These are phyloP conservation scores for Chaetothyriales sp. DNA, from an alignment of 2,329 filamentous ascomycete genomes.

Conservation along the genomic window DNA sequence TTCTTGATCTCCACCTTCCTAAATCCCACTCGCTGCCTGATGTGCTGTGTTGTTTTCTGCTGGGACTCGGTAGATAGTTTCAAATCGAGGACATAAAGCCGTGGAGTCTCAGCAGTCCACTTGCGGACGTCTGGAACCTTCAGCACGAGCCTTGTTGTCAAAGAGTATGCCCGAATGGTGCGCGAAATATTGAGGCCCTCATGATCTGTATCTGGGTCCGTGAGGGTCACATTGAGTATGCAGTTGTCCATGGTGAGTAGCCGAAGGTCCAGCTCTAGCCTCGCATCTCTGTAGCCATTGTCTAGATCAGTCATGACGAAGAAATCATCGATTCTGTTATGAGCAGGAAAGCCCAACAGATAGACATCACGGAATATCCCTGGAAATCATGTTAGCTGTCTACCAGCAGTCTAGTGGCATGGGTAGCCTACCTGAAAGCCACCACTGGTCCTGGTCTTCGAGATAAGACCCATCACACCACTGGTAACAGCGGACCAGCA, in stretches of 20 bases:
- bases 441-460: slow-evolving; percentile 56
- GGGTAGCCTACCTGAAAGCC: slow-evolving; percentile 32
- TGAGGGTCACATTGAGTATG: slow-evolving; percentile 14
- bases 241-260: slow-evolving; percentile 30
- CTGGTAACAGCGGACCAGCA: slow-evolving; percentile 54
- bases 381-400: slow-evolving; percentile 7
- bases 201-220: slow-evolving; percentile 13
- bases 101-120: slow-evolving; percentile 54
- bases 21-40: slow-evolving; percentile 46
- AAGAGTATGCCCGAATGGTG: background rate
- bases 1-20: slow-evolving; percentile 47
- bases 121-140: slow-evolving; percentile 41
- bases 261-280: slow-evolving; percentile 32
- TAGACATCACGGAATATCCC: slow-evolving; percentile 54
- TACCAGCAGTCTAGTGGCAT: background rate
- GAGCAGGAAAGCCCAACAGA: slow-evolving; percentile 39
- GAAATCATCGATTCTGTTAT: slow-evolving; percentile 39
- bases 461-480: slow-evolving; percentile 56
- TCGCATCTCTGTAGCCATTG: slow-evolving; percentile 35
- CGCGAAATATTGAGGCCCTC: slow-evolving; percentile 4
- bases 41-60: slow-evolving; percentile 16
- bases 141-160: slow-evolving; percentile 18
- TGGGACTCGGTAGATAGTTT: background rate
- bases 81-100: slow-evolving; percentile 38
- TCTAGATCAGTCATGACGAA: slow-evolving; percentile 42